phyloP scores from a whole-genome alignment of 139 green algal genomes.

The Ulvella scutata region DNA sequence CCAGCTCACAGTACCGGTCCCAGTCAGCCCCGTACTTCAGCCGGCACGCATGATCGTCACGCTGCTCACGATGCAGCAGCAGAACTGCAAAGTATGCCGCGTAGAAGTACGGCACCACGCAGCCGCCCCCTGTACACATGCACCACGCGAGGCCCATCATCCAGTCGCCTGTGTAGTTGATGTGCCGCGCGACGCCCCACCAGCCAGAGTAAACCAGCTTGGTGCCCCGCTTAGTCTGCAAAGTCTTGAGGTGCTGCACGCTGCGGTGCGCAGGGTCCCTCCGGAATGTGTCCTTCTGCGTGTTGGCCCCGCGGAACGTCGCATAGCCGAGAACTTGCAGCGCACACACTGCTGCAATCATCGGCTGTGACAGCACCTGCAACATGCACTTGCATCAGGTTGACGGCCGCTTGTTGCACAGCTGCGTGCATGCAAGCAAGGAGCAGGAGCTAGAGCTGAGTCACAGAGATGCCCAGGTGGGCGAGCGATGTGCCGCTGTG shows the following conservation, averaged over 20 bases:
- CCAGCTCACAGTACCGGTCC: constrained; percentile 81
- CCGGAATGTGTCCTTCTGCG: constrained; percentile 85
- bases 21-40: constrained; percentile 92
- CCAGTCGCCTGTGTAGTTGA: constrained; percentile 93
- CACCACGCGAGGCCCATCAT: constrained; percentile 85
- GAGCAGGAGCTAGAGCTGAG: too few relatives aligned
- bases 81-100: constrained; percentile 85
- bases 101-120: constrained; percentile 89
- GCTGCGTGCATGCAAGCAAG: too few relatives aligned
- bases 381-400: too few relatives aligned
- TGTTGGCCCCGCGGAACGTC: constrained; percentile 88
- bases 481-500: too few relatives aligned
- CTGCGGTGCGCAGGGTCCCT: constrained; percentile 42
- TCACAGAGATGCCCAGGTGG: too few relatives aligned
- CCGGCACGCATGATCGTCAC: constrained; percentile 75
- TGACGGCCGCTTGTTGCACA: too few relatives aligned
- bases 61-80: constrained; percentile 63
- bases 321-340: constrained; percentile 73
- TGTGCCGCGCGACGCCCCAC: constrained; percentile 81
- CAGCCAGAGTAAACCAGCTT: constrained; percentile 73
- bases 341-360: constrained; percentile 25
- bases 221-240: constrained; percentile 66
- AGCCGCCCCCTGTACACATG: constrained; percentile 58
- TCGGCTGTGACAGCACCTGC: constrained; percentile 25
- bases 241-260: constrained; percentile 56